A percentile compares a stretch with the other conserved stretches of the same genome.
Evolutionary conservation across 768 basidiomycete species (phyloP).

Genomic region (Collybia mongolica): DNA sequence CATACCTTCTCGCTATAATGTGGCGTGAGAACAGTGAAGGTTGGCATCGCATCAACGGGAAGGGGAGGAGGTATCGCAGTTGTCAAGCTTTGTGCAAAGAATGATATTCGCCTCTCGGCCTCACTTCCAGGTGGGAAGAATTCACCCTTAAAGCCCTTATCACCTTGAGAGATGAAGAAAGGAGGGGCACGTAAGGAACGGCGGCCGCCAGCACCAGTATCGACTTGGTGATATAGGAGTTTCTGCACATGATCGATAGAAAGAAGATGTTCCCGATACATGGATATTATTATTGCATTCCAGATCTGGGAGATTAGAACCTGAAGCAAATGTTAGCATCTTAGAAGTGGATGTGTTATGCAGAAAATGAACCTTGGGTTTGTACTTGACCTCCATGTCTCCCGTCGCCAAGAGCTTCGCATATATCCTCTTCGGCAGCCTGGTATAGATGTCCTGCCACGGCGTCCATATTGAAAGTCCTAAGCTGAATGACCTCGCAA

Average conservation of each 20-base stretch:
- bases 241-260: slow-evolving; percentile 99
- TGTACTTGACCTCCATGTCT: slow-evolving; percentile 99
- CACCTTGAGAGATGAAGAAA: slow-evolving; percentile 96
- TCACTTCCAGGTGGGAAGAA: slow-evolving; percentile 97
- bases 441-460: slow-evolving; percentile 96
- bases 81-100: slow-evolving; percentile 97
- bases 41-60: slow-evolving; percentile 99
- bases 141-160: slow-evolving; percentile 74
- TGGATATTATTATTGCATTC: slow-evolving; percentile 99
- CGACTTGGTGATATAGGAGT: slow-evolving; percentile 95
- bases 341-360: background rate
- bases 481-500: slow-evolving; percentile 82
- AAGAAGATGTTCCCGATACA: slow-evolving; percentile 98
- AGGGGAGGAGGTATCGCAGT: slow-evolving; percentile 92
- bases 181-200: slow-evolving; percentile 92
- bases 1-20: slow-evolving; percentile 97
- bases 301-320: slow-evolving; percentile 98
- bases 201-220: slow-evolving; percentile 73
- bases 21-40: slow-evolving; percentile 96
- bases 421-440: slow-evolving; percentile 95
- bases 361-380: slow-evolving; percentile 80
- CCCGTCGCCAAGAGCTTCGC: slow-evolving; percentile 90
- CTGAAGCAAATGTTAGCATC: slow-evolving; percentile 32
- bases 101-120: slow-evolving; percentile 96
- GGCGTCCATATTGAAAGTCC: slow-evolving; percentile 99